These are phyloP conservation scores for Myochromella boudieri DNA, from an alignment of 768 basidiomycete species.

Conservation along the genomic window DNA sequence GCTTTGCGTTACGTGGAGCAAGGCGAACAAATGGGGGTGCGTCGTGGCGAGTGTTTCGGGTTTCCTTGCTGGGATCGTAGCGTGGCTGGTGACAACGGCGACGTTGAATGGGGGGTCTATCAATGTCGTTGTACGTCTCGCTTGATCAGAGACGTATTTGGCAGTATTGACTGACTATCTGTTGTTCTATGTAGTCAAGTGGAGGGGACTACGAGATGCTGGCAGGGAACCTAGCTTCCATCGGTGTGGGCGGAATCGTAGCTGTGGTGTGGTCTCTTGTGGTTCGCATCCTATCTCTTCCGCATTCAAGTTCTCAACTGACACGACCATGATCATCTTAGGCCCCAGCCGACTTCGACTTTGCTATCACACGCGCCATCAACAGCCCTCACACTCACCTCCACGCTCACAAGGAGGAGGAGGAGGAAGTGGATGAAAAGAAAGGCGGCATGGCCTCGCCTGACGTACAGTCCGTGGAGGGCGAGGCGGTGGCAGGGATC, in stretches of 20 bases:
- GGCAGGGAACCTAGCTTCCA: conserved; percentile 85
- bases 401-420: neutral
- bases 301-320: neutral
- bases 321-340: conserved; percentile 52
- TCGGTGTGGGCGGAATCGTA: conserved; percentile 79
- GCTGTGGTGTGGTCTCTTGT: conserved; percentile 63
- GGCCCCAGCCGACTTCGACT: conserved; percentile 70
- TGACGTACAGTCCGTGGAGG: conserved; percentile 26
- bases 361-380: conserved; percentile 75
- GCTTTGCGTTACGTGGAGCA: conserved; percentile 79
- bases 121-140: conserved; percentile 54
- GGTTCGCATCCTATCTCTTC: conserved; percentile 34
- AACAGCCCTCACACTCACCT: conserved; percentile 38
- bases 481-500: conserved; percentile 35
- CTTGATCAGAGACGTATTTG: neutral
- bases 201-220: conserved; percentile 71
- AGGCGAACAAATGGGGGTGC: conserved; percentile 85
- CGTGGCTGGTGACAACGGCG: conserved; percentile 85
- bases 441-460: conserved; percentile 35
- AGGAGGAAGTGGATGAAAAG: conserved; percentile 28
- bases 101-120: conserved; percentile 68
- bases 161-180: neutral
- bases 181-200: conserved; percentile 34
- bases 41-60: conserved; percentile 72
- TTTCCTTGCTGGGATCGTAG: conserved; percentile 66